These are phyloP conservation scores for Cryptococcus amylolentus DNA, from an alignment of 1,284 basidiomycete species.

Conservation along the genomic window DNA sequence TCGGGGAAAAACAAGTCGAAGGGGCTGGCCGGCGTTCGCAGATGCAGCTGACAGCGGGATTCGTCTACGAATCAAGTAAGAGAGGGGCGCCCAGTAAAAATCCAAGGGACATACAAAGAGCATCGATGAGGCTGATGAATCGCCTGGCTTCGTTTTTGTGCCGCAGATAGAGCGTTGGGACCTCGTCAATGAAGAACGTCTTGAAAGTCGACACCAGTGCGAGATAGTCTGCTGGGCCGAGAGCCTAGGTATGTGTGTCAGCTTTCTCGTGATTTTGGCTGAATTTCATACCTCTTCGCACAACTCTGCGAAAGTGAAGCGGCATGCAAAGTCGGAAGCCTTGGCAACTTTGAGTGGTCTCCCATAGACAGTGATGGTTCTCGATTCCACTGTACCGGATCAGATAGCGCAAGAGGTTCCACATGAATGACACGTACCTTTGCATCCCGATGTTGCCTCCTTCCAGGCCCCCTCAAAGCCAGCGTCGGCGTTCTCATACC, in stretches of 20 bases:
- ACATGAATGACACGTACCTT: constrained; percentile 20
- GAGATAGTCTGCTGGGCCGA: constrained; percentile 69
- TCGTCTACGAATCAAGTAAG: constrained; percentile 34
- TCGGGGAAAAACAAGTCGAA: constrained; percentile 64
- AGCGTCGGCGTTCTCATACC: constrained; percentile 25
- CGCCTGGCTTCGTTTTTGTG: constrained; percentile 66
- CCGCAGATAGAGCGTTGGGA: constrained; percentile 58
- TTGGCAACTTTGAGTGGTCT: constrained; percentile 56
- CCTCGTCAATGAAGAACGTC: constrained; percentile 59
- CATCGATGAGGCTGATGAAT: constrained; percentile 69
- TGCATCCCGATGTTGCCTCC: constrained; percentile 18
- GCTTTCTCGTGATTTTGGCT: not conserved
- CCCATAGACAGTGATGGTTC: constrained; percentile 54
- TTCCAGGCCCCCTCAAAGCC: constrained; percentile 44
- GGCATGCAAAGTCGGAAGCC: constrained; percentile 51
- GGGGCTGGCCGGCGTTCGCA: constrained; percentile 54
- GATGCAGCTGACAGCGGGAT: constrained; percentile 45
- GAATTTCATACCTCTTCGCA: constrained; percentile 57
- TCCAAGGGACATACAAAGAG: constrained; percentile 56
- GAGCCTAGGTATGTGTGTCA: constrained; percentile 47
- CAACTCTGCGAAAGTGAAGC: constrained; percentile 61
- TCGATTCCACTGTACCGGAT: constrained; percentile 22
- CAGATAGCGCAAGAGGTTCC: not conserved
- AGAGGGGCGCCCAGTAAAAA: not conserved
- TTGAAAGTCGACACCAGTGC: constrained; percentile 60